A percentile compares a stretch with the other conserved stretches of the same genome.
Evolutionary conservation across 305 asterid genomes (phyloP).

Genomic region (Ruellia speciosa): DNA sequence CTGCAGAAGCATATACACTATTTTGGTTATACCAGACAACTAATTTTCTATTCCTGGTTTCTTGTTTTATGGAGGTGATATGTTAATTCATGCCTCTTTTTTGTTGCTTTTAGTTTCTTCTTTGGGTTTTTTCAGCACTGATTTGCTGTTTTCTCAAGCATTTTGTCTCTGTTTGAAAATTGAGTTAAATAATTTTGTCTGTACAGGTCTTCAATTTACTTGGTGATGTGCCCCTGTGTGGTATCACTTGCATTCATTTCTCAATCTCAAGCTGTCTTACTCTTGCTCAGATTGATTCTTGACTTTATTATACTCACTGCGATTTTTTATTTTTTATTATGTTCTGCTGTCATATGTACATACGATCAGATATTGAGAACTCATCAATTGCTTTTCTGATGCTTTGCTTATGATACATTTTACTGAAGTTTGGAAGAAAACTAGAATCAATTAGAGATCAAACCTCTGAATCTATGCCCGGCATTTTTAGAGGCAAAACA

Average conservation of each 20-base stretch:
- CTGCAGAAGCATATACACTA: background rate
- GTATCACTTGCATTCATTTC: conserved; percentile 1
- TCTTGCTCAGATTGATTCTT: background rate
- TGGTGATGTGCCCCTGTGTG: background rate
- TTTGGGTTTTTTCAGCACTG: too few species aligned
- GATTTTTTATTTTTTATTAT: conserved; percentile 4
- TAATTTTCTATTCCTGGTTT: too few species aligned
- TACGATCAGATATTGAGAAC: background rate
- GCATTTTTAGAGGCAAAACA: conserved; percentile 60
- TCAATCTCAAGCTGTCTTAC: conserved; percentile 1
- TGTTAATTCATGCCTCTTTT: too few species aligned
- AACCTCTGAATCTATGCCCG: conserved; percentile 41
- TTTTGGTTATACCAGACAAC: too few species aligned
- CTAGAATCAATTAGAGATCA: conserved; percentile 68
- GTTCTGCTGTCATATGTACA: conserved; percentile 2
- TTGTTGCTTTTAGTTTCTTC: too few species aligned
- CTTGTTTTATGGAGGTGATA: too few species aligned
- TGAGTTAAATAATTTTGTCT: too few species aligned
- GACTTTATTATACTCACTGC: background rate
- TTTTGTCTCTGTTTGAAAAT: too few species aligned
- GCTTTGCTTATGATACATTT: conserved; percentile 19
- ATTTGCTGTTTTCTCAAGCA: too few species aligned
- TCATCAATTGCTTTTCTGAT: conserved; percentile 18
- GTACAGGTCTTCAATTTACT: background rate
- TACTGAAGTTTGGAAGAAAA: conserved; percentile 77